Base-by-base conservation (phyloP, 2,329 filamentous ascomycete species). In the Diplocarpon rosae region DNA sequence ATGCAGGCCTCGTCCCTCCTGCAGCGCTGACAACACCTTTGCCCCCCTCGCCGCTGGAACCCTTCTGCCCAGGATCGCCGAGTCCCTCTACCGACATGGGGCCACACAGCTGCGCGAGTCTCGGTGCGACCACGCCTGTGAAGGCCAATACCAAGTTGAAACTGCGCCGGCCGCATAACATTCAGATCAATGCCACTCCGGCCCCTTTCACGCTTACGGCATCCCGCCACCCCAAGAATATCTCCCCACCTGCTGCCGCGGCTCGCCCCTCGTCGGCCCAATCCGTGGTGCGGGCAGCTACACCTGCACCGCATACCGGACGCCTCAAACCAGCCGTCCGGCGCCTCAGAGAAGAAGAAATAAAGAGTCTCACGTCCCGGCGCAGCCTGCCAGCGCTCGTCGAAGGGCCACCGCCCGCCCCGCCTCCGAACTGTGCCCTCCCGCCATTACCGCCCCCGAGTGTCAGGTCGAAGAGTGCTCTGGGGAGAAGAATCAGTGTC, bases 401-500 rank as follows among this genome's bases (percentile, higher is more conserved):
- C 7, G 53, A 53, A 36, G 58, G 59, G 9, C 57, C 59, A 9
- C 59, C 60, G 4, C 57, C 56, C 31, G 55, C 56, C 3, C 60
- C 60, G 1, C 60, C 60, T 16, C 60, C 60, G 35, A 42, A 54
- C 35, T 59, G 54, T 46, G 59, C 58, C 2, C 41, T 62, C 14
- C 60, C 60, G 17, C 58, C 60, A 31, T 29, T 62, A 7, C 58
- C 59, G 17, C 56, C 57, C 10, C 48, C 55, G 7, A 7, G 20
- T 7, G 3, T 24, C 4, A 24, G 43, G 15, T 10, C 42, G n/a
- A 48, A 36, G 28, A 39, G 34, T 34, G 36, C 47, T 12, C 12
- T 44, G 20, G 20, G 20, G 20, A 24, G 20, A 24, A 24, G 20
- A 7, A 24, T 7, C 3, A 7, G 4, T 24, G 20, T 7, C 20